These are phyloP conservation scores for Bacidia rubella DNA, from an alignment of 495 filamentous ascomycete genomes.

Conservation along the genomic window DNA sequence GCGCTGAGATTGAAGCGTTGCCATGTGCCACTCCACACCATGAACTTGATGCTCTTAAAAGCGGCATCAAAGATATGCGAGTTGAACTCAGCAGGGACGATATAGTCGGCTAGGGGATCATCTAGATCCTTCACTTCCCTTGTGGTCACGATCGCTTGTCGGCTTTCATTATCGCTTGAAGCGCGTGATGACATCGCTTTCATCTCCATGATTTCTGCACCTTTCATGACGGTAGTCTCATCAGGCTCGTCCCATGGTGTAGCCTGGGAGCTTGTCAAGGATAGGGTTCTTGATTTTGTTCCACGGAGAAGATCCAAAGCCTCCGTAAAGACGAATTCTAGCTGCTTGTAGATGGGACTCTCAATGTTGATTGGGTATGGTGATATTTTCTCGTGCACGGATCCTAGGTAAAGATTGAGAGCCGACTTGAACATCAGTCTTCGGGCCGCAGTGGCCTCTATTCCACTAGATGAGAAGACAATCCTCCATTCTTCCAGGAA, in stretches of 20 bases:
- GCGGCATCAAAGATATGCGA: constrained; percentile 43
- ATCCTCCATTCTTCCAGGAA: constrained; percentile 34
- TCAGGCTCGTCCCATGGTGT: constrained; percentile 17
- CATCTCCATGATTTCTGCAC: constrained; percentile 3
- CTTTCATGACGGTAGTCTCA: not conserved
- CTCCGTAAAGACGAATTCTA: constrained; percentile 37
- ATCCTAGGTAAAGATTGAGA: constrained; percentile 43
- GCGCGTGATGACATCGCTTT: constrained; percentile 1
- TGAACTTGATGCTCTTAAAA: constrained; percentile 49
- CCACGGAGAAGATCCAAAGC: constrained; percentile 18
- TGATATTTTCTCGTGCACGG: constrained; percentile 40
- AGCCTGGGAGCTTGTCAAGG: constrained; percentile 7
- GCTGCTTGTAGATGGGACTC: constrained; percentile 29
- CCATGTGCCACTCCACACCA: constrained; percentile 60
- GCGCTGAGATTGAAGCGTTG: constrained; percentile 17
- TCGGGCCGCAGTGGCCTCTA: constrained; percentile 22
- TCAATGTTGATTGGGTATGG: constrained; percentile 54
- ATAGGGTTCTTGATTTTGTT: not conserved
- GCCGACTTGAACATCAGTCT: constrained; percentile 35
- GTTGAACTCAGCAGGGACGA: constrained; percentile 29
- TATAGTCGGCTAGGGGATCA: constrained; percentile 8
- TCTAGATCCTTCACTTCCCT: not conserved
- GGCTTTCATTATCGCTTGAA: constrained; percentile 7
- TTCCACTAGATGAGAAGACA: constrained; percentile 4
- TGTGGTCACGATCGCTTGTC: constrained; percentile 14